A percentile compares a stretch with the other conserved stretches of the same genome.
Conservation (phyloP, 805 yeast species). For the Candida takata region DNA sequence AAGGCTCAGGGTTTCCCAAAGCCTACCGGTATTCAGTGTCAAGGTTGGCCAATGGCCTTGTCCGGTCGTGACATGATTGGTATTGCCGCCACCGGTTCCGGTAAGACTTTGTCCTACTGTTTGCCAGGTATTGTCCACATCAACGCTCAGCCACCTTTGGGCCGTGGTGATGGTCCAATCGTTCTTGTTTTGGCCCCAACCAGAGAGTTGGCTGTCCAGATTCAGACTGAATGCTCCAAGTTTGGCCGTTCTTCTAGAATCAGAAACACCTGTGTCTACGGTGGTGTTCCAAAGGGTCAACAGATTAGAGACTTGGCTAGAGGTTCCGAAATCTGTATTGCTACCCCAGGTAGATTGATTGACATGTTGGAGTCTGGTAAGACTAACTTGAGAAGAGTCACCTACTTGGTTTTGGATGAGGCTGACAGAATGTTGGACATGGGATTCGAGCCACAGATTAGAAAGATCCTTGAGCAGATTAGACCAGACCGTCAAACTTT, state of each 20-base stretch:
- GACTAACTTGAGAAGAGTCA: conserved; percentile 93
- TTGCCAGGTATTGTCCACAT: conserved; percentile 96
- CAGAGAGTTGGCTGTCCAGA: conserved; percentile 97
- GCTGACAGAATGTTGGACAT: conserved; percentile 99
- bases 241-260: conserved; percentile 89
- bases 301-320: conserved; percentile 93
- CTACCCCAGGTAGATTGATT: conserved; percentile 98
- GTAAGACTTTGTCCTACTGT: conserved; percentile 96
- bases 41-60: conserved; percentile 99
- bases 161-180: conserved; percentile 96
- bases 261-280: conserved; percentile 95
- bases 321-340: conserved; percentile 94
- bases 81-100: conserved; percentile 98
- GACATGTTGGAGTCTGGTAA: conserved; percentile 95
- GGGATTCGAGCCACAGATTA: conserved; percentile 99
- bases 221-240: conserved; percentile 92
- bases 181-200: conserved; percentile 96
- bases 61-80: conserved; percentile 99
- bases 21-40: conserved; percentile 97
- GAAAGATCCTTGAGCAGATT: conserved; percentile 96
- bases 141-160: conserved; percentile 92
- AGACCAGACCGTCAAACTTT: conserved; percentile 99
- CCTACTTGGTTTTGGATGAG: conserved; percentile 95
- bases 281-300: conserved; percentile 98
- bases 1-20: conserved; percentile 85